Evolutionary conservation across 2,329 filamentous ascomycete species (phyloP).

Genomic region (Pseudogymnoascus sp.): DNA sequence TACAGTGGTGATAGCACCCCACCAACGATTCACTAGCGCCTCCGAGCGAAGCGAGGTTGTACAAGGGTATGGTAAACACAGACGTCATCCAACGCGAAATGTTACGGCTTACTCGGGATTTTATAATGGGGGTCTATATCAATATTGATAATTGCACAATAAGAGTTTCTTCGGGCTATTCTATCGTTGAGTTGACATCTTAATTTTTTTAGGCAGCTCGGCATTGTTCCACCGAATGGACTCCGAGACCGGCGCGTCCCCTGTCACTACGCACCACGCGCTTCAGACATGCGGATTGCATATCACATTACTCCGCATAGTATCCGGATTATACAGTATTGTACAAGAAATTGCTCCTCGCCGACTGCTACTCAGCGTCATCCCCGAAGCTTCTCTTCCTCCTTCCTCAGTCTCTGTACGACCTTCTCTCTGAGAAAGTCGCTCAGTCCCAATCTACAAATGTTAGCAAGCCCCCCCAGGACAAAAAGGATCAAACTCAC

Average conservation of each 20-base stretch:
- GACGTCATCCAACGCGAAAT: neutral
- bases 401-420: constrained; percentile 45
- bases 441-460: constrained; percentile 46
- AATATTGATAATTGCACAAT: neutral
- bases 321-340: neutral
- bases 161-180: neutral
- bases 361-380: neutral
- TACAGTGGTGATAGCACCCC: constrained; percentile 6
- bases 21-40: constrained; percentile 10
- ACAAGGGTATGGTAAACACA: constrained; percentile 6
- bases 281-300: neutral
- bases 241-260: constrained; percentile 4
- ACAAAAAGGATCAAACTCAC: constrained; percentile 41
- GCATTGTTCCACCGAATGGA: neutral
- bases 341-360: neutral
- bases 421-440: constrained; percentile 50
- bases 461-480: constrained; percentile 20
- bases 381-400: constrained; percentile 37
- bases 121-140: neutral
- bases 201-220: neutral
- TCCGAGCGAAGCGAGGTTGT: constrained; percentile 9
- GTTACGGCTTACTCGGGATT: neutral
- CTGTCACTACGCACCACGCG: neutral
- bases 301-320: neutral
- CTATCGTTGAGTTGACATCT: neutral